Evolutionary conservation across 2,329 filamentous ascomycete genomes (phyloP), one percentile per base, ranked within the genome.

Genomic region (Grosmannia clavigera): DNA sequence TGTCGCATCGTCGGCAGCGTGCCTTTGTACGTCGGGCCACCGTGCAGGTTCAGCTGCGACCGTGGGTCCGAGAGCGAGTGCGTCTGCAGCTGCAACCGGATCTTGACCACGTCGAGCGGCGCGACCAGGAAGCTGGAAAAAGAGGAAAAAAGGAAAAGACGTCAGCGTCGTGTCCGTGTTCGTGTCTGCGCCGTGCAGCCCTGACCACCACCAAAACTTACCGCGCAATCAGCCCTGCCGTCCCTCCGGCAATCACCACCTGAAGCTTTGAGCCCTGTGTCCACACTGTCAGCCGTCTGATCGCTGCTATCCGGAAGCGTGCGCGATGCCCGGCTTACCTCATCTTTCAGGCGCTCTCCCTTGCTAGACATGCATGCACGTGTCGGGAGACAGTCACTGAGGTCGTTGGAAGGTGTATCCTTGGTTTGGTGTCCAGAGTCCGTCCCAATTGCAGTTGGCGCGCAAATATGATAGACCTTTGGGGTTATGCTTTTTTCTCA

Each of bases 101-200:
- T 99, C 78, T 99, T 97, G 75, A 97, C 85, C 64, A 99, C 94
- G 73, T 99, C 94, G 66, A 99, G 87, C 58, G 94, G 94, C 22
- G 94, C 90, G 70, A 97, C 87, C 69, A 94, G 83, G 78, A 99
- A 97, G 71, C 89, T 91, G 66, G 22, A 22, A 22, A 22, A 22
- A 22, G 22, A 22, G 22, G 22, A 22, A 22, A 22, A 9, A 16
- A 27, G 56, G 2, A 22, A 25, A 4, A 3, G 9, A 16, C 25
- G 60, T 61, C 53, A 61, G 60, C 33, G 33, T 11, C 16, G 50
- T 9, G 22, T 19, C 22, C 16, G n/a, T 29, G n/a, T 6, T 14
- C 3, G n/a, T 9, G 5, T 22, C 19, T 51, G 22, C 29, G 5
- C 25, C 25, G 19, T 51, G n/a, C n/a, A 46, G 12, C 11, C 33